Evolutionary conservation across 371 early-diverging fungal genomes (phyloP).

Genomic region (Mucor racemosus): DNA sequence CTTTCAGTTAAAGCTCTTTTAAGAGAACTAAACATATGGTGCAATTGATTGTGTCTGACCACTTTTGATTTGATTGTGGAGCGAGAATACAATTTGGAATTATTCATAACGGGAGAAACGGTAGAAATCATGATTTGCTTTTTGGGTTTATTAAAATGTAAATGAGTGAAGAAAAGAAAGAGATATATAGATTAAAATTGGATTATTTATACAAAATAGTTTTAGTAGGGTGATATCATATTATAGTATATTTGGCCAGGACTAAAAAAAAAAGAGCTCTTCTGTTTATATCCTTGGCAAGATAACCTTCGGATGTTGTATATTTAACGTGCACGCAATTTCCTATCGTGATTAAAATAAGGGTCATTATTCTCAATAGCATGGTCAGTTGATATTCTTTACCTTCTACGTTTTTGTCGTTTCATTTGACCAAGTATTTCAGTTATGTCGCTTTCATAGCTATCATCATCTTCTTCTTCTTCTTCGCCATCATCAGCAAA

Average conservation of each 20-base stretch:
- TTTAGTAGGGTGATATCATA: conserved; percentile 1
- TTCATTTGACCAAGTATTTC: neutral
- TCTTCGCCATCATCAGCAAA: neutral
- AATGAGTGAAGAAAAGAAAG: neutral
- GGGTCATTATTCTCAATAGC: neutral
- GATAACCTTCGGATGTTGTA: neutral
- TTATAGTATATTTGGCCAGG: neutral
- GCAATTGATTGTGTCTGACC: neutral
- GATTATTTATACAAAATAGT: conserved; percentile 12
- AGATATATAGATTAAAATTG: neutral
- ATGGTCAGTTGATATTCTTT: neutral
- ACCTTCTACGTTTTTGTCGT: conserved; percentile 21
- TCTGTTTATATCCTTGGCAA: conserved; percentile 2
- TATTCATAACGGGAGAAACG: neutral
- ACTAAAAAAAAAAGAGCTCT: neutral
- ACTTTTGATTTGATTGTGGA: neutral
- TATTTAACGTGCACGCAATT: conserved; percentile 14
- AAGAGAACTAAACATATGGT: neutral
- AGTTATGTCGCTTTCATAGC: conserved; percentile 10
- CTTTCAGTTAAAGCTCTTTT: conserved; percentile 11
- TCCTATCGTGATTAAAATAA: neutral
- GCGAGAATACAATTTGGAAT: conserved; percentile 1
- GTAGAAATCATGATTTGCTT: conserved; percentile 2
- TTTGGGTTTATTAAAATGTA: too few species aligned
- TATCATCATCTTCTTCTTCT: neutral